A percentile compares a stretch with the other conserved stretches of the same genome.
phyloP scores from a whole-genome alignment of 2,329 filamentous ascomycete genomes.

The Talaromyces sp. region DNA sequence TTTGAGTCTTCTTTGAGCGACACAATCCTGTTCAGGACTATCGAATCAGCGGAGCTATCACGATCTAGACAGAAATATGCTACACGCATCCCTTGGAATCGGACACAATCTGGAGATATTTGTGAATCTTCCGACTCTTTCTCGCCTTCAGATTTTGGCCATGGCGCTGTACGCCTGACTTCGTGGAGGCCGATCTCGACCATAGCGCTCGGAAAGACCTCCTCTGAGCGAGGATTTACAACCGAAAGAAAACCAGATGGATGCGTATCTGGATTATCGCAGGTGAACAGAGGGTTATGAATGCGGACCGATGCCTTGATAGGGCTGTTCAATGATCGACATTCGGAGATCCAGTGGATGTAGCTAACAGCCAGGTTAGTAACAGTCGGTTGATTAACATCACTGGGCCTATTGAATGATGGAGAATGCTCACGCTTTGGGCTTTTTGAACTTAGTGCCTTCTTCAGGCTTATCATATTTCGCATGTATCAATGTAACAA shows the following conservation, averaged over 20 bases:
- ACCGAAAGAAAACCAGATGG: slow-evolving; percentile 79
- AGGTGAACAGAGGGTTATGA: slow-evolving; percentile 81
- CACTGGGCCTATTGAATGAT: background rate
- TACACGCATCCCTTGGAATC: slow-evolving; percentile 88
- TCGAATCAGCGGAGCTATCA: slow-evolving; percentile 72
- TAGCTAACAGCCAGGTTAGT: slow-evolving; percentile 36
- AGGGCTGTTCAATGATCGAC: slow-evolving; percentile 56
- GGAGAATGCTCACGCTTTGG: slow-evolving; percentile 61
- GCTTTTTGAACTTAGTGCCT: slow-evolving; percentile 56
- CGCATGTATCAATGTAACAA: slow-evolving; percentile 63
- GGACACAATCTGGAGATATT: slow-evolving; percentile 62
- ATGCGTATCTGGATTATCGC: slow-evolving; percentile 71
- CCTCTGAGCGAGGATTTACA: slow-evolving; percentile 77
- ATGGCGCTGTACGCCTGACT: slow-evolving; percentile 67
- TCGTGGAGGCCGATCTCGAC: slow-evolving; percentile 82
- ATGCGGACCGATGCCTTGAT: slow-evolving; percentile 69
- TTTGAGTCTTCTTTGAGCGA: slow-evolving; percentile 65
- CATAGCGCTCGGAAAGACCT: slow-evolving; percentile 71
- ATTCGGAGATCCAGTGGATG: slow-evolving; percentile 85
- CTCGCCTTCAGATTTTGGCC: slow-evolving; percentile 71
- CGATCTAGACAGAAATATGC: slow-evolving; percentile 81
- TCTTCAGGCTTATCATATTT: slow-evolving; percentile 64
- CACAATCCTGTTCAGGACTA: slow-evolving; percentile 88
- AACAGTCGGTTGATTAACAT: slow-evolving; percentile 18
- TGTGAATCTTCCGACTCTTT: background rate